Percentiles rank a stretch among this genome's conserved stretches.
phyloP scores from a whole-genome alignment of 345 rosid species.

The Murraya koenigii region DNA sequence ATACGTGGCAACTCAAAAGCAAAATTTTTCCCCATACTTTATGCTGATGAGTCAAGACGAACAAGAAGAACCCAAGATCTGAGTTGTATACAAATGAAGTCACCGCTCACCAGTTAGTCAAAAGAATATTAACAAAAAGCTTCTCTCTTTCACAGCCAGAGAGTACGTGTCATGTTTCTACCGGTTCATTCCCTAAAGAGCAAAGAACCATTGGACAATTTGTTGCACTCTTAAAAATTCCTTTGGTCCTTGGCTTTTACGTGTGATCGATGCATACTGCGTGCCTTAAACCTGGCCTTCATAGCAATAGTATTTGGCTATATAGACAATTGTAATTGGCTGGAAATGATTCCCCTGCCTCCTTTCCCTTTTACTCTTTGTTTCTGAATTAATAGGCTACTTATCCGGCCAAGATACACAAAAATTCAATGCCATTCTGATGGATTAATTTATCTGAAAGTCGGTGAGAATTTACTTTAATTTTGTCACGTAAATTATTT shows the following conservation, averaged over 20 bases:
- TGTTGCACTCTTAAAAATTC: not conserved
- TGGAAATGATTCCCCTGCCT: slow-evolving; percentile 7
- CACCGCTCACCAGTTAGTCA: not conserved
- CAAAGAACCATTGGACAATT: not conserved
- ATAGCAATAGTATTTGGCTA: not conserved
- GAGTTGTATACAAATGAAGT: not conserved
- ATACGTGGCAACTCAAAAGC: not conserved
- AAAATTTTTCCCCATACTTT: not conserved
- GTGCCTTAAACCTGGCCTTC: not conserved
- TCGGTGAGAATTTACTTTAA: not conserved
- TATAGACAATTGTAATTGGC: not conserved
- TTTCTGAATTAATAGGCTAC: not conserved
- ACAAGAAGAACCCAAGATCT: not conserved
- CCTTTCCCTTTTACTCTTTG: not conserved
- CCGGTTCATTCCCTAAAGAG: not conserved
- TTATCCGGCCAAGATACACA: not conserved
- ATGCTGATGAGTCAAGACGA: not conserved
- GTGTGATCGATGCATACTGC: not conserved
- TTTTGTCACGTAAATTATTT: not conserved
- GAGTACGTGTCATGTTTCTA: slow-evolving; percentile 14
- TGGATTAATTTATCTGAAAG: not conserved
- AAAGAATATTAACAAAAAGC: not conserved
- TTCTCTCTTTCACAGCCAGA: not conserved
- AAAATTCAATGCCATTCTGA: not conserved
- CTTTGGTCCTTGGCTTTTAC: not conserved